These are phyloP conservation scores for Brassica carinata DNA, from an alignment of 345 rosid genomes.

Conservation along the genomic window DNA sequence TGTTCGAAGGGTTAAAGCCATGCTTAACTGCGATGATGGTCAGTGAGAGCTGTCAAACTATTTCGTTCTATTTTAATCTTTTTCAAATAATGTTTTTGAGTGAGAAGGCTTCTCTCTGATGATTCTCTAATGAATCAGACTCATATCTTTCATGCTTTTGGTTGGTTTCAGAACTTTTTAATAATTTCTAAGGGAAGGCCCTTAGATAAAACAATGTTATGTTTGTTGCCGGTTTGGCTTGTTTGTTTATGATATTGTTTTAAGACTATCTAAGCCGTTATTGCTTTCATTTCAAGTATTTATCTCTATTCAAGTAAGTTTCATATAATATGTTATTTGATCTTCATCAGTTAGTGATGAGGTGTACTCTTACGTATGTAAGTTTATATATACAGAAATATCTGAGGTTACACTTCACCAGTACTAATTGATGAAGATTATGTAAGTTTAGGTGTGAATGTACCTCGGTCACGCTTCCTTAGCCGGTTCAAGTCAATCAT, in stretches of 20 bases:
- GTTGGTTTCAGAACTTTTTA: not conserved
- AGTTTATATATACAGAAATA: not conserved
- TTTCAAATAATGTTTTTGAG: slow-evolving; percentile 13
- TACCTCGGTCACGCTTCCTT: slow-evolving; percentile 75
- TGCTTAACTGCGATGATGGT: slow-evolving; percentile 45
- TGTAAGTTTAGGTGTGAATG: slow-evolving; percentile 49
- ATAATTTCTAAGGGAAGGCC: slow-evolving; percentile 19
- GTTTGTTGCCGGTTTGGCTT: slow-evolving; percentile 21
- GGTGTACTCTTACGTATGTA: not conserved
- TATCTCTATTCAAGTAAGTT: not conserved
- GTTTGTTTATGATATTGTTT: not conserved
- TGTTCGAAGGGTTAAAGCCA: slow-evolving; percentile 54
- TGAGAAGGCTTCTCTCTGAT: slow-evolving; percentile 17
- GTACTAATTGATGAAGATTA: not conserved
- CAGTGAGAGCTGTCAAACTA: slow-evolving; percentile 24
- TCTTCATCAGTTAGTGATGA: not conserved
- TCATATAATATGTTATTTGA: not conserved
- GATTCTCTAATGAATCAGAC: slow-evolving; percentile 21
- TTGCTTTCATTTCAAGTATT: not conserved
- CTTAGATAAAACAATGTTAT: slow-evolving; percentile 31
- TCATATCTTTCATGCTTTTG: not conserved
- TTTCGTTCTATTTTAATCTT: not conserved
- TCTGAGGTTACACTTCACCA: not conserved
- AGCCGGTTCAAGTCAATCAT: too few relatives aligned
- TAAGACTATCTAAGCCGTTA: not conserved